These are phyloP conservation scores for Sordaria brevicollis DNA, from an alignment of 495 filamentous ascomycete species.

Conservation along the genomic window DNA sequence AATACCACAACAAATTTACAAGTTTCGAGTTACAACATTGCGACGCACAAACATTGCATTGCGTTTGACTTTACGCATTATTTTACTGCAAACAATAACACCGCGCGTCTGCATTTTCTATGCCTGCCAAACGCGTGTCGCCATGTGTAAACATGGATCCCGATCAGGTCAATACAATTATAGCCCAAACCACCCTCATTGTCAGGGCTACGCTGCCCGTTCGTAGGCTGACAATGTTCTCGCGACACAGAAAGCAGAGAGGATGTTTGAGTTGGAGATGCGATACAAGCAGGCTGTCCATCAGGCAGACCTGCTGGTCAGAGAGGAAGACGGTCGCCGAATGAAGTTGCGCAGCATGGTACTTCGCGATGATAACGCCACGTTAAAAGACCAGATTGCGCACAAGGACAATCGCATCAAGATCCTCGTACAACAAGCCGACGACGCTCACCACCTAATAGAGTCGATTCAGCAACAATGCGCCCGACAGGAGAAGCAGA, in stretches of 20 bases:
- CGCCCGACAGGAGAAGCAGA: constrained; percentile 42
- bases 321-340: constrained; percentile 57
- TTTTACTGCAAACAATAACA: neutral
- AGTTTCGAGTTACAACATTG: neutral
- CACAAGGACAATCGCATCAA: constrained; percentile 47
- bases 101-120: constrained; percentile 6
- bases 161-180: constrained; percentile 24
- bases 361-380: constrained; percentile 55
- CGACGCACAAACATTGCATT: neutral
- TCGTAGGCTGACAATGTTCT: constrained; percentile 4
- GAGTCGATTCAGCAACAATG: constrained; percentile 45
- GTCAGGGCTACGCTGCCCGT: neutral
- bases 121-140: constrained; percentile 24
- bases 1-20: neutral
- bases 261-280: constrained; percentile 46
- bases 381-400: constrained; percentile 25
- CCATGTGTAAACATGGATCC: constrained; percentile 30
- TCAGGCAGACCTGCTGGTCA: constrained; percentile 48
- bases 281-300: constrained; percentile 52
- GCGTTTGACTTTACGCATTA: neutral
- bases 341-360: constrained; percentile 55
- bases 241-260: constrained; percentile 19
- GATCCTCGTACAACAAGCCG: constrained; percentile 45
- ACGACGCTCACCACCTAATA: constrained; percentile 48
- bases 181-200: neutral